phyloP scores from a whole-genome alignment of 225 moss, liverwort and hornwort species.

The Anthoceros angustus region DNA sequence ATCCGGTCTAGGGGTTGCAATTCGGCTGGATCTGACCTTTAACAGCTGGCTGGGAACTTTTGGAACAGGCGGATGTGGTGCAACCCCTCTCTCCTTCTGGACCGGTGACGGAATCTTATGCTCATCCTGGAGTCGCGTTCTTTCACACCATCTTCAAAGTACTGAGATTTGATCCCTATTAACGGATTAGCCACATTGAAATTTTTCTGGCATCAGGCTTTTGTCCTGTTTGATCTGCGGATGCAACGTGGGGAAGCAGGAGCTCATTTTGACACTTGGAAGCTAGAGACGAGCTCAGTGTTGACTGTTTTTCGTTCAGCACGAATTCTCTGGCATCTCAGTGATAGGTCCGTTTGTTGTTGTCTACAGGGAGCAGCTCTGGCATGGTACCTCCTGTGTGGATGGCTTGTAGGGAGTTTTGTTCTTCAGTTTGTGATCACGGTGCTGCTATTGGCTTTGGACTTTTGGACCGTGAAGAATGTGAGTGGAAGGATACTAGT shows the following conservation, averaged over 20 bases:
- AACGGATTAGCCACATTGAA: neutral
- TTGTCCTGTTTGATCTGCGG: neutral
- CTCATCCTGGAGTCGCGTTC: conserved; percentile 47
- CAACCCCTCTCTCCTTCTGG: neutral
- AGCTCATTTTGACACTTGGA: no score
- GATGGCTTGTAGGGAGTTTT: conserved; percentile 43
- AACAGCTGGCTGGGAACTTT: no score
- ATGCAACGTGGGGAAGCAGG: neutral
- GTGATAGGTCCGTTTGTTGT: neutral
- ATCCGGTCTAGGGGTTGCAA: no score
- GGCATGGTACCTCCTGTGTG: conserved; percentile 48
- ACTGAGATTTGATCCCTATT: neutral
- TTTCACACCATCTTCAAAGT: conserved; percentile 66
- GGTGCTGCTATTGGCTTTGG: conserved; percentile 49
- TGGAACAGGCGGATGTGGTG: no score
- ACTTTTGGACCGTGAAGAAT: conserved; percentile 86
- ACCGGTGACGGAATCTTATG: conserved; percentile 22
- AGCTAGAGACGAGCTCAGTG: no score
- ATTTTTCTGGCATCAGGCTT: neutral
- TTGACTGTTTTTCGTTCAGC: no score
- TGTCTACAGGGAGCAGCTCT: conserved; percentile 44
- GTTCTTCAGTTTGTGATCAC: conserved; percentile 55
- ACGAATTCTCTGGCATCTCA: no score
- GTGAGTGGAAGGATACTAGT: conserved; percentile 80
- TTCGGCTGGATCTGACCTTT: no score